Percentiles rank a stretch among this genome's conserved stretches.
phyloP scores from a whole-genome alignment of 805 yeast species.

The Metschnikowia vanudenii region DNA sequence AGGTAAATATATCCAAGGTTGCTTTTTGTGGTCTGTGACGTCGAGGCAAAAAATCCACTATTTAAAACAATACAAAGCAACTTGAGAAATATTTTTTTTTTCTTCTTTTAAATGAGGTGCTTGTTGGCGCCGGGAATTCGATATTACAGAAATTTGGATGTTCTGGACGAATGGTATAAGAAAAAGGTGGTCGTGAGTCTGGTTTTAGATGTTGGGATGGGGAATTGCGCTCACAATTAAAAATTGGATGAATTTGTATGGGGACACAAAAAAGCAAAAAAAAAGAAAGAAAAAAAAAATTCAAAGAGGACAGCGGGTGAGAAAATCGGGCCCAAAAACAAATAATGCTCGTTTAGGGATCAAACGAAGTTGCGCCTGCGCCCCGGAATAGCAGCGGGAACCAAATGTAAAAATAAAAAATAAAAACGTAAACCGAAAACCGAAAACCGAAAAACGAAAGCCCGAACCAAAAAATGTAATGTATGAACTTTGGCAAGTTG shows the following conservation, averaged over 20 bases:
- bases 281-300: not conserved
- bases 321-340: constrained; percentile 2
- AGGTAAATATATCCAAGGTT: not conserved
- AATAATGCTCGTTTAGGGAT: constrained; percentile 2
- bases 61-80: not conserved
- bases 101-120: not conserved
- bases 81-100: not conserved
- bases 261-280: not conserved
- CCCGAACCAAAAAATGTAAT: not conserved
- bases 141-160: not conserved
- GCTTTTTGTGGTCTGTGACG: not conserved
- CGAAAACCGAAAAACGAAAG: too few species aligned
- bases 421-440: not conserved
- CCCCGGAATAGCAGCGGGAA: too few species aligned
- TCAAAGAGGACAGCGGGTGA: constrained; percentile 7
- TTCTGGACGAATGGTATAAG: not conserved
- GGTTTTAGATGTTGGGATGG: not conserved
- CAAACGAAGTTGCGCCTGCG: not conserved
- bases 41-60: not conserved
- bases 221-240: not conserved
- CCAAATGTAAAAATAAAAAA: too few species aligned
- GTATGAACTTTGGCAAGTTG: not conserved
- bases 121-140: not conserved
- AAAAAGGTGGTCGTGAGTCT: not conserved
- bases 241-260: not conserved